Evolutionary conservation across 805 yeast species (phyloP).

Genomic region (Kodamaea restingae): DNA sequence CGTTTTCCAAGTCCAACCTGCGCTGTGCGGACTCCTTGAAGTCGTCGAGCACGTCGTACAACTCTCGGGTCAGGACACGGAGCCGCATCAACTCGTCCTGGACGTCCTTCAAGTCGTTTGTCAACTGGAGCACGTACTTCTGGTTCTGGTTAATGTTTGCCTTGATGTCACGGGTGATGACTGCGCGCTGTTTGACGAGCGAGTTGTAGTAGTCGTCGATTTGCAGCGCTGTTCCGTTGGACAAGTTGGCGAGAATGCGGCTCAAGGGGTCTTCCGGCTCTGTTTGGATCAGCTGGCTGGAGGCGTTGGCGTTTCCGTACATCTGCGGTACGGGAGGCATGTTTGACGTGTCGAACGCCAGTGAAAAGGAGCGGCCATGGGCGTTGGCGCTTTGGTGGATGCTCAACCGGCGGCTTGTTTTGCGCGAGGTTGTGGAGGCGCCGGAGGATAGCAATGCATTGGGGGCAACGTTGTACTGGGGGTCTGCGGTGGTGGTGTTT

Average conservation of each 20-base stretch:
- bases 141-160: constrained; percentile 58
- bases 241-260: constrained; percentile 36
- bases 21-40: constrained; percentile 61
- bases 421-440: constrained; percentile 13
- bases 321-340: constrained; percentile 32
- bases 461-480: constrained; percentile 8
- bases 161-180: constrained; percentile 56
- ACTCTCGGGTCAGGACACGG: constrained; percentile 54
- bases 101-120: constrained; percentile 58
- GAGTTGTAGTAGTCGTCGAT: constrained; percentile 66
- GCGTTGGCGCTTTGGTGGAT: constrained; percentile 38
- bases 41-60: constrained; percentile 55
- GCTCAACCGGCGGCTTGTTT: constrained; percentile 28
- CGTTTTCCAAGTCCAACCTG: constrained; percentile 45
- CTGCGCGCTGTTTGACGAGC: constrained; percentile 44
- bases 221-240: constrained; percentile 65
- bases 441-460: constrained; percentile 6
- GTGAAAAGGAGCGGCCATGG: constrained; percentile 23
- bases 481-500: constrained; percentile 14
- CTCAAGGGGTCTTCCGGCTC: constrained; percentile 9
- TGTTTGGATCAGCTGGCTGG: constrained; percentile 7
- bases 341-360: constrained; percentile 20
- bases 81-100: constrained; percentile 60
- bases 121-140: constrained; percentile 54
- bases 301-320: constrained; percentile 7